Conservation (phyloP, 805 yeast species). For the Kurtzmaniella cleridarum region DNA sequence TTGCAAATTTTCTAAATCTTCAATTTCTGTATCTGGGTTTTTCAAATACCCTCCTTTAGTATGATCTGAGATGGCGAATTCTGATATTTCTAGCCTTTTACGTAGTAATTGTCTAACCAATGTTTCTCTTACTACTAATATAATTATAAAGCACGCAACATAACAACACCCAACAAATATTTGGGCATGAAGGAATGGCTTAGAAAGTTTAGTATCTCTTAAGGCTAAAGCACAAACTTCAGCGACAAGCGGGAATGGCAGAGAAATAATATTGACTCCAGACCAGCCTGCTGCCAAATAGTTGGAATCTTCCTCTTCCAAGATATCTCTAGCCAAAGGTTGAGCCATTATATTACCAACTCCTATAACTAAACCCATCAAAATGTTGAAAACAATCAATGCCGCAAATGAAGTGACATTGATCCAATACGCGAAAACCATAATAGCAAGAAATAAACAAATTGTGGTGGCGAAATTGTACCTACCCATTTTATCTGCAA, state of each 20-base stretch:
- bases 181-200: conserved; percentile 58
- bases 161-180: conserved; percentile 52
- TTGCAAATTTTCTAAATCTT: conserved; percentile 9
- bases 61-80: conserved; percentile 1
- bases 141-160: conserved; percentile 35
- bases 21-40: not conserved
- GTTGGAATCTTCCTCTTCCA: conserved; percentile 12
- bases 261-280: conserved; percentile 27
- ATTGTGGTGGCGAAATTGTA: conserved; percentile 25
- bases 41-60: conserved; percentile 10
- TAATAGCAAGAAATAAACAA: conserved; percentile 18
- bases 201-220: conserved; percentile 11
- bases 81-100: conserved; percentile 7
- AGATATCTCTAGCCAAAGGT: conserved; percentile 20
- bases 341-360: conserved; percentile 21
- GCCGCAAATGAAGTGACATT: conserved; percentile 27
- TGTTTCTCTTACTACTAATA: conserved; percentile 48
- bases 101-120: conserved; percentile 39
- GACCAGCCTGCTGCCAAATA: conserved; percentile 36
- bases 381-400: conserved; percentile 23
- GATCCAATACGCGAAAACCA: conserved; percentile 34
- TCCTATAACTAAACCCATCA: conserved; percentile 29
- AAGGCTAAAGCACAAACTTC: conserved; percentile 54
- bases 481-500: conserved; percentile 46
- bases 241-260: conserved; percentile 34